These are phyloP conservation scores for Drechmeria coniospora DNA, from an alignment of 2,329 filamentous ascomycete species.

Conservation along the genomic window DNA sequence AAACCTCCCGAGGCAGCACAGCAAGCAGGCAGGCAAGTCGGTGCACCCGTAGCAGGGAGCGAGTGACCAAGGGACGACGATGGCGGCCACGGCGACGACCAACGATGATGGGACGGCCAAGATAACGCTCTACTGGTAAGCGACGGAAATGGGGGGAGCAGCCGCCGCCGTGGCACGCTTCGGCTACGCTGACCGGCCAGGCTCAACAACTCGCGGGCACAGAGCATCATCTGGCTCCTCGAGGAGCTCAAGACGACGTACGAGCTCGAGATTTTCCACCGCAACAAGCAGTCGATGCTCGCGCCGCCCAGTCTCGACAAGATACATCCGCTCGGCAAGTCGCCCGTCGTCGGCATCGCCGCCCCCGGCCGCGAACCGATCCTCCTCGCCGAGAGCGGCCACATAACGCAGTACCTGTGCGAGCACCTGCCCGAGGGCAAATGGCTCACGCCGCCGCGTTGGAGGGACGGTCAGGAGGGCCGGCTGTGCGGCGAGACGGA, in stretches of 20 bases:
- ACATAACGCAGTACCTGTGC: slow-evolving; percentile 68
- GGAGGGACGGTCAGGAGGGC: slow-evolving; percentile 41
- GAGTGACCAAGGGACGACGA: no score
- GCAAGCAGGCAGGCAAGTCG: no score
- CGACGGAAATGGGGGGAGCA: no score
- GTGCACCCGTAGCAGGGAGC: no score
- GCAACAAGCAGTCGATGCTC: slow-evolving; percentile 41
- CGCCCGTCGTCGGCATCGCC: slow-evolving; percentile 56
- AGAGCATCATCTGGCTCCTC: slow-evolving; percentile 73
- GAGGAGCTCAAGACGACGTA: slow-evolving; percentile 71
- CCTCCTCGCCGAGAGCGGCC: slow-evolving; percentile 67
- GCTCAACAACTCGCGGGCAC: slow-evolving; percentile 70
- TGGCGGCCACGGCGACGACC: slow-evolving; percentile 7
- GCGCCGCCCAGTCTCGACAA: slow-evolving; percentile 64
- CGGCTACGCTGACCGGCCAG: no score
- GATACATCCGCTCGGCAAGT: slow-evolving; percentile 76
- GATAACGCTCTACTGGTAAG: slow-evolving; percentile 49
- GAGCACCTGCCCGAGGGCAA: slow-evolving; percentile 40
- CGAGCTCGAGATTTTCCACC: slow-evolving; percentile 65
- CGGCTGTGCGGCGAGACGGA: slow-evolving; percentile 45
- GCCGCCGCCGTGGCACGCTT: no score
- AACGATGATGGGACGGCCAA: slow-evolving; percentile 26
- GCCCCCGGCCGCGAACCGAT: slow-evolving; percentile 26
- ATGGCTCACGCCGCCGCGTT: slow-evolving; percentile 35
- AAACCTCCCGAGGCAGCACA: no score